Conservation (phyloP, 2,329 filamentous ascomycete species). For the Sclerotinia borealis region DNA sequence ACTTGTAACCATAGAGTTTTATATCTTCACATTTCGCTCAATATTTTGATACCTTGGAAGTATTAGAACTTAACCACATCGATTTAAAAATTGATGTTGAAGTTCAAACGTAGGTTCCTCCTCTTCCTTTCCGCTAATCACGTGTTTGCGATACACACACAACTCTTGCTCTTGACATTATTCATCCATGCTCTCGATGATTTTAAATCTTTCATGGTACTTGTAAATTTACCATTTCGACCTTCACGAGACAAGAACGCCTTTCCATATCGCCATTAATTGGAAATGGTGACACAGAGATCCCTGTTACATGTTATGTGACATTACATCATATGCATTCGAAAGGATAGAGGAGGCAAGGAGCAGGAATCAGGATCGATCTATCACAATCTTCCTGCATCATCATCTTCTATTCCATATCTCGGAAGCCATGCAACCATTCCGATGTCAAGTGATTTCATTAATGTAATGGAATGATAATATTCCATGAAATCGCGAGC, state of each 20-base stretch:
- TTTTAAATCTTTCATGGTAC: not conserved
- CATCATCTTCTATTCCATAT: not conserved
- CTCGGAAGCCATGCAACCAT: too few relatives aligned
- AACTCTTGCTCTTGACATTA: too few relatives aligned
- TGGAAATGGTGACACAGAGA: not conserved
- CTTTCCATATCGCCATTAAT: not conserved
- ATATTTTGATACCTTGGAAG: too few relatives aligned
- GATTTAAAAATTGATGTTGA: too few relatives aligned
- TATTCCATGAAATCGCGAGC: not conserved
- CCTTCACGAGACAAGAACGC: not conserved
- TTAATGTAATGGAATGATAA: not conserved
- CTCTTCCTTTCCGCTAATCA: not conserved
- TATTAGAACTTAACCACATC: too few relatives aligned
- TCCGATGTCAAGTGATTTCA: not conserved
- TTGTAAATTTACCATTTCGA: not conserved
- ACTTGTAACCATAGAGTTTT: too few relatives aligned
- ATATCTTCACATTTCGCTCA: not conserved
- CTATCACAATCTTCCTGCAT: not conserved
- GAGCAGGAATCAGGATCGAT: not conserved
- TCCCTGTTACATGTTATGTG: not conserved
- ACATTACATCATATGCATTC: constrained; percentile 4
- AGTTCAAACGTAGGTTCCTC: not conserved
- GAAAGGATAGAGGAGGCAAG: too few relatives aligned
- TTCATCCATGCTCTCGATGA: not conserved
- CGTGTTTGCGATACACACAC: not conserved